Evolutionary conservation across 1,284 basidiomycete genomes (phyloP).

Genomic region (Athelia sp.): DNA sequence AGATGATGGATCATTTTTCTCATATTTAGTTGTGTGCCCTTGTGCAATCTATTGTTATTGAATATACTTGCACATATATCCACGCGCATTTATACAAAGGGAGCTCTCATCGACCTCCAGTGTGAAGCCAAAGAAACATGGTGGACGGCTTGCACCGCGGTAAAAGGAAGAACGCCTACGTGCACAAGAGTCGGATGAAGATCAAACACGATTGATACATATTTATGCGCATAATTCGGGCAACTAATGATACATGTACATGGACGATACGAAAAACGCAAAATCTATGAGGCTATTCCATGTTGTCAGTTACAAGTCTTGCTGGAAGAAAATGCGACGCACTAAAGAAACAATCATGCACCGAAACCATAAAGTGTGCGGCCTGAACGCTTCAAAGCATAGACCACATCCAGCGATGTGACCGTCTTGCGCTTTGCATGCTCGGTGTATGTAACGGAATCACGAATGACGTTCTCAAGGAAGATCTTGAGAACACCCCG

Average conservation of each 20-base stretch:
- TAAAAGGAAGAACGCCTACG: too few species aligned
- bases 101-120: too few species aligned
- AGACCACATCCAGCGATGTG: conserved; percentile 77
- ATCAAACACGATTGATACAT: too few species aligned
- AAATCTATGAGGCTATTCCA: not conserved
- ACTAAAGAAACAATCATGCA: conserved; percentile 32
- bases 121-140: too few species aligned
- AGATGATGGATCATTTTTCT: not conserved
- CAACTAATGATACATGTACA: too few species aligned
- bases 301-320: not conserved
- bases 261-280: not conserved
- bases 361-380: conserved; percentile 81
- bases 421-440: conserved; percentile 88
- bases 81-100: too few species aligned
- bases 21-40: not conserved
- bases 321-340: not conserved
- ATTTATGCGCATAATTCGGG: not conserved
- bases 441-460: conserved; percentile 89
- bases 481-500: conserved; percentile 85
- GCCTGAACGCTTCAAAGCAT: conserved; percentile 81
- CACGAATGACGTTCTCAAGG: conserved; percentile 74
- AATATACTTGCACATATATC: too few species aligned
- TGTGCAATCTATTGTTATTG: not conserved
- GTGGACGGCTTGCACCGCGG: too few species aligned
- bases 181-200: too few species aligned